Percentiles rank a stretch among this genome's conserved stretches.
These are phyloP conservation scores for Rhodamnia rubescens DNA, from an alignment of 345 rosid genomes.

Conservation along the genomic window DNA sequence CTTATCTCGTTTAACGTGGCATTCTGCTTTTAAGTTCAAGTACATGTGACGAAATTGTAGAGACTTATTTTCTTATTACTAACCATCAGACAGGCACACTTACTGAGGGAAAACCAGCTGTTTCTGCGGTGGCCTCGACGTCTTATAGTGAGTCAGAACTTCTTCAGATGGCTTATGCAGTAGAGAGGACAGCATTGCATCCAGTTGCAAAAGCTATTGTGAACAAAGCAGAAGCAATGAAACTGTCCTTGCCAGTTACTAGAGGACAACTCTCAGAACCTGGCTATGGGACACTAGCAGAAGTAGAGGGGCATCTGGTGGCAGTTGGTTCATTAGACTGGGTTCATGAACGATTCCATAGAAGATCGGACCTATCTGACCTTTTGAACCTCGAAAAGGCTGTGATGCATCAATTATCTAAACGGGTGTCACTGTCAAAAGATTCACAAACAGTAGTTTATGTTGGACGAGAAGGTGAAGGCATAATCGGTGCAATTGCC, in stretches of 20 bases:
- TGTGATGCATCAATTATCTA: constrained; percentile 26
- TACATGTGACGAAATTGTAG: background rate
- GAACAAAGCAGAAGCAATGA: constrained; percentile 49
- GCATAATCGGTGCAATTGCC: constrained; percentile 82
- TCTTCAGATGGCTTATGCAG: constrained; percentile 82
- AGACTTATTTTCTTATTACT: background rate
- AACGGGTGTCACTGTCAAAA: constrained; percentile 26
- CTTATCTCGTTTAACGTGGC: background rate
- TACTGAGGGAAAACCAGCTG: constrained; percentile 82
- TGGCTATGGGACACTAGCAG: constrained; percentile 89
- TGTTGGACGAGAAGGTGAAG: constrained; percentile 83
- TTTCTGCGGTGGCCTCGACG: constrained; percentile 59
- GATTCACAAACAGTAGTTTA: constrained; percentile 75
- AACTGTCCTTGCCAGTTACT: constrained; percentile 54
- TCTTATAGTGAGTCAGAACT: constrained; percentile 53
- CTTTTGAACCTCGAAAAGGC: constrained; percentile 35
- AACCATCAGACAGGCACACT: constrained; percentile 81
- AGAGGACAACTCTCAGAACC: constrained; percentile 90
- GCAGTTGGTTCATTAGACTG: constrained; percentile 82
- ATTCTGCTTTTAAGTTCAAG: background rate
- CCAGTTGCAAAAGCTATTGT: constrained; percentile 88
- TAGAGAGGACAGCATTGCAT: constrained; percentile 83
- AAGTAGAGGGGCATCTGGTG: constrained; percentile 73
- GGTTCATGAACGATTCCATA: constrained; percentile 67
- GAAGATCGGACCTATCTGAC: constrained; percentile 29